A percentile compares a stretch with the other conserved stretches of the same genome.
Conservation (phyloP, 805 yeast species). For the Komagataella ulmi region DNA sequence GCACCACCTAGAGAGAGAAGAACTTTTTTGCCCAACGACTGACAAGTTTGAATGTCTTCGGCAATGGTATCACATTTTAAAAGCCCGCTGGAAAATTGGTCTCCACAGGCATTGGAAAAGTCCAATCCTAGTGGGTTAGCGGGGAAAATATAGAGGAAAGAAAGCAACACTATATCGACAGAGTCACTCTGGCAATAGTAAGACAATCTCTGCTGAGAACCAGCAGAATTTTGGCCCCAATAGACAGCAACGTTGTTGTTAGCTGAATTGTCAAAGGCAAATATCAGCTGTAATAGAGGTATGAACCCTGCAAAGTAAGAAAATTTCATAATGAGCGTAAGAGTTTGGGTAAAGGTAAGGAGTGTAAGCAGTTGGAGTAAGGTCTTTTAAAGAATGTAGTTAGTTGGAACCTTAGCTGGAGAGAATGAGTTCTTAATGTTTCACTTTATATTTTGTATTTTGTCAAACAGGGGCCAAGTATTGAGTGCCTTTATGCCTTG, state of each 20-base stretch:
- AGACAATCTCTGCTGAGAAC: constrained; percentile 28
- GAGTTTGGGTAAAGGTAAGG: neutral
- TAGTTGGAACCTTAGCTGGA: neutral
- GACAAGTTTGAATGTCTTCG: constrained; percentile 63
- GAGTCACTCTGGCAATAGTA: constrained; percentile 55
- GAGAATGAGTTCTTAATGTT: neutral
- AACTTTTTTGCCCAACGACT: constrained; percentile 63
- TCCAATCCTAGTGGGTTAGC: constrained; percentile 26
- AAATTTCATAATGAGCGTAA: neutral
- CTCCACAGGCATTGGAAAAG: constrained; percentile 39
- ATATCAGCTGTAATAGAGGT: neutral
- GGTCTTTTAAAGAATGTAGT: neutral
- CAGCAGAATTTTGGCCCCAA: constrained; percentile 82
- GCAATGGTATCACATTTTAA: constrained; percentile 29
- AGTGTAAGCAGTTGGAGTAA: neutral
- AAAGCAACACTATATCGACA: constrained; percentile 58
- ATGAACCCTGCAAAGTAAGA: neutral
- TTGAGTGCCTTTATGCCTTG: neutral
- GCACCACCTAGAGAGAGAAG: constrained; percentile 74
- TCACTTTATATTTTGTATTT: neutral
- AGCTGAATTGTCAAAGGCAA: constrained; percentile 21
- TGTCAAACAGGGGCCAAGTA: neutral
- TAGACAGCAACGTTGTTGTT: constrained; percentile 59
- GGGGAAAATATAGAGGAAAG: constrained; percentile 61
- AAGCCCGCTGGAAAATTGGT: constrained; percentile 27